These are phyloP conservation scores for Paramecium octaurelia DNA, from an alignment of 73 alveolate genomes.

Conservation along the genomic window DNA sequence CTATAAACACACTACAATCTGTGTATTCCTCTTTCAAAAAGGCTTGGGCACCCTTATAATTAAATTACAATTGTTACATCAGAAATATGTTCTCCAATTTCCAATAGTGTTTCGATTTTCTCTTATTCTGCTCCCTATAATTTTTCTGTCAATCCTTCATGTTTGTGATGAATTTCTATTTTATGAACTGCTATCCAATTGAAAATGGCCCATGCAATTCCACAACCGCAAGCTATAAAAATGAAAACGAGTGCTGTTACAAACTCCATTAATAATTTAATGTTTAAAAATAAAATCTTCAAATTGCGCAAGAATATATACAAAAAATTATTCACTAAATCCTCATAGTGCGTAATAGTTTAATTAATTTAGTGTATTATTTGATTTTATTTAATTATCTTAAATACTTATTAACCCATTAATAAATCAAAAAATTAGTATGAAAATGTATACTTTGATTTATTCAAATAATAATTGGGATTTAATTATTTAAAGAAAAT, in stretches of 20 bases:
- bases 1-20: constrained; percentile 67
- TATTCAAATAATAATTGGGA: not conserved
- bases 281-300: constrained; percentile 7
- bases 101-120: constrained; percentile 39
- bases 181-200: constrained; percentile 53
- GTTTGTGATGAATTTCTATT: not conserved
- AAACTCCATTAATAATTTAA: constrained; percentile 31
- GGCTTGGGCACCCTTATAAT: constrained; percentile 79
- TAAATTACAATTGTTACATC: not conserved
- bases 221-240: constrained; percentile 14
- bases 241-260: constrained; percentile 51
- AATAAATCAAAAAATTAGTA: not conserved
- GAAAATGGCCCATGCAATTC: constrained; percentile 45
- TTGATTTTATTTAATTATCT: not conserved
- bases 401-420: not conserved
- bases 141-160: constrained; percentile 19
- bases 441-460: not conserved
- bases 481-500: not conserved
- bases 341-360: not conserved
- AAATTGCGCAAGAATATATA: not conserved
- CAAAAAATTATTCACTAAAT: not conserved
- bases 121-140: constrained; percentile 48
- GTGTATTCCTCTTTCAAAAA: constrained; percentile 76
- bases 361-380: not conserved
- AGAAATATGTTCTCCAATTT: constrained; percentile 48